Conservation (phyloP, 768 basidiomycete genomes). For the Trametes sanguinea region DNA sequence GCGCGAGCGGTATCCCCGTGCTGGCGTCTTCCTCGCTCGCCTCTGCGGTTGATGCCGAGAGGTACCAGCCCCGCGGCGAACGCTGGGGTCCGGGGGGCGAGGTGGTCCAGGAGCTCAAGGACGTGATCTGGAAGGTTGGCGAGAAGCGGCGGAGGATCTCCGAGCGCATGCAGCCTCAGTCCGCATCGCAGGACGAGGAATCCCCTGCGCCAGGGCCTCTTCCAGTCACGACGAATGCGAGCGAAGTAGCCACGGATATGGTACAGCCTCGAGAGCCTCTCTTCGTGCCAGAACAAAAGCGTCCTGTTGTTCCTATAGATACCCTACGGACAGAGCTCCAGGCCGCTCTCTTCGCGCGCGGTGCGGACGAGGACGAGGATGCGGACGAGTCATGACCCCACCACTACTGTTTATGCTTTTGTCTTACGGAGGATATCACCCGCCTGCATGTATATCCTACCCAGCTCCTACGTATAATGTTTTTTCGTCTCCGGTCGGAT, state of each 20-base stretch:
- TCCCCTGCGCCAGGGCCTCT: background rate
- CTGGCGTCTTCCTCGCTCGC: slow-evolving; percentile 6
- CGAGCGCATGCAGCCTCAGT: slow-evolving; percentile 23
- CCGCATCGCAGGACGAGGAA: background rate
- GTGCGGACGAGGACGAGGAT: background rate
- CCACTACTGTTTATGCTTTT: background rate
- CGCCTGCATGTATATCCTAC: slow-evolving; percentile 16
- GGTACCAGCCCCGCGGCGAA: slow-evolving; percentile 35
- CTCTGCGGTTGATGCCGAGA: slow-evolving; percentile 14
- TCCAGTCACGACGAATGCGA: background rate
- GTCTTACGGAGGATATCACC: background rate
- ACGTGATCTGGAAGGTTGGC: slow-evolving; percentile 85
- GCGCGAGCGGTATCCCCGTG: slow-evolving; percentile 45
- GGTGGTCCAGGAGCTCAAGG: slow-evolving; percentile 82
- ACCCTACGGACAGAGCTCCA: slow-evolving; percentile 17
- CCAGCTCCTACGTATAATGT: slow-evolving; percentile 13
- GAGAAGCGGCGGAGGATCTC: slow-evolving; percentile 62
- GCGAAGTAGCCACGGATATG: background rate
- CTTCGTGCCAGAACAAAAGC: background rate
- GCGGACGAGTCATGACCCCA: slow-evolving; percentile 17
- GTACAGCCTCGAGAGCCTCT: background rate
- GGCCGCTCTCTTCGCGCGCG: background rate
- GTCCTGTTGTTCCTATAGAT: slow-evolving; percentile 4
- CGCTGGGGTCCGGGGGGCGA: slow-evolving; percentile 76
- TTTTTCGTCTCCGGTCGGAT: background rate